Base-by-base conservation (phyloP, 805 yeast genomes). In the Wickerhamia fluorescens region DNA sequence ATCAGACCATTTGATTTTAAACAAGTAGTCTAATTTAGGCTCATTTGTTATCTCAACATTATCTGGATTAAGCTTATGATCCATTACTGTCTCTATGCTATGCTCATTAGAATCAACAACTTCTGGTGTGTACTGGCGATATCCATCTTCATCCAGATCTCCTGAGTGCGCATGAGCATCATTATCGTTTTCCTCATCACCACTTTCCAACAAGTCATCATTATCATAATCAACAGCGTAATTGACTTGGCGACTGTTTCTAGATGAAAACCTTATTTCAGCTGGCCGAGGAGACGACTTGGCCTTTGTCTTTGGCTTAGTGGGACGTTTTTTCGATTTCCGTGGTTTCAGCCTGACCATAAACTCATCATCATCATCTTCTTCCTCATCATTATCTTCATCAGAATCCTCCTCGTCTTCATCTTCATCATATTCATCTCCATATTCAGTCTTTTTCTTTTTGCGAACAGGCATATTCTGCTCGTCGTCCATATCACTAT, bases 1-100 rank as follows among this genome's bases (percentile, higher is more conserved):
- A 30, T 73, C 84, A 12, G 72, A 66, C 98, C 99, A 92, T 58
- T 92, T 92, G 43, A 92, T 71, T 42, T 67, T 53, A 49, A 74
- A 59, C 28, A 73, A 68, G 45, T 66, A 78, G 35, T 73, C 75
- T 29, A 61, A 59, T 42, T 79, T 80, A 23, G 84, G 78, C 26
- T 66, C 70, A 27, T 61, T 54, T 10, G 75, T 66, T 24, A 56
- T 36, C 52, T 60, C 57, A 14, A 61, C 58, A 30, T 53, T 56
- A 25, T 51, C 58, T 29, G 45, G 52, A 27, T 57, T 54, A 23
- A 49, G 37, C 30, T 58, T 56, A 35, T 59, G 68, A 43, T 64
- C 68, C 48, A 64, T 42, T 1, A 64, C 68, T 24, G 47, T 39
- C 34, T 62, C 69, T 18, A 64, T 55, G 0, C 55, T 49, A 12